A percentile compares a stretch with the other conserved stretches of the same genome.
Evolutionary conservation across 257 asterid genomes (phyloP).

Genomic region (Agastache rugosa): DNA sequence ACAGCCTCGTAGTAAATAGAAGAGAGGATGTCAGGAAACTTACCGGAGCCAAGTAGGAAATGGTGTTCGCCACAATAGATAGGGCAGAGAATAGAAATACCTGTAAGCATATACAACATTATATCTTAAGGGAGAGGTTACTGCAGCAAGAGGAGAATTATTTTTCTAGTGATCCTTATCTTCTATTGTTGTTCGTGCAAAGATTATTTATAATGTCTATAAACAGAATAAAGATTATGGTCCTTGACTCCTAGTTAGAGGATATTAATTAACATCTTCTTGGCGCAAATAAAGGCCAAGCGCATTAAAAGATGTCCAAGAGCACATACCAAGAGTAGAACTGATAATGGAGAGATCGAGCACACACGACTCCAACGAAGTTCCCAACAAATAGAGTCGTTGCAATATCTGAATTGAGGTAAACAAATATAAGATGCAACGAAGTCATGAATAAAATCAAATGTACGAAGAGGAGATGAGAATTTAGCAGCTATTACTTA

Average conservation of each 20-base stretch:
- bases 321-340: constrained; percentile 80
- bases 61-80: constrained; percentile 84
- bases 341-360: constrained; percentile 94
- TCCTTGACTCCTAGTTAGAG: constrained; percentile 2
- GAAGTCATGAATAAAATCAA: background rate
- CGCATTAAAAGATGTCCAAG: constrained; percentile 3
- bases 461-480: constrained; percentile 8
- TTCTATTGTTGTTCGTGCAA: background rate
- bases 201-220: background rate
- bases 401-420: constrained; percentile 62
- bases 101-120: constrained; percentile 47
- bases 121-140: background rate
- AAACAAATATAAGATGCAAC: constrained; percentile 5
- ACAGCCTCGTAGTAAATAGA: background rate
- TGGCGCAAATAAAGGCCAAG: background rate
- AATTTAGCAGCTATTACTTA: constrained; percentile 46
- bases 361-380: constrained; percentile 86
- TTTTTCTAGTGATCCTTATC: background rate
- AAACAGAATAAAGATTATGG: background rate
- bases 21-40: constrained; percentile 16
- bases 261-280: background rate
- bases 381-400: constrained; percentile 87
- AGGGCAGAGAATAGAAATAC: constrained; percentile 89
- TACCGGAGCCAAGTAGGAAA: constrained; percentile 77
- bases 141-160: background rate